phyloP scores from a whole-genome alignment of 345 rosid genomes.

The Cardamine chenopodiifolia region DNA sequence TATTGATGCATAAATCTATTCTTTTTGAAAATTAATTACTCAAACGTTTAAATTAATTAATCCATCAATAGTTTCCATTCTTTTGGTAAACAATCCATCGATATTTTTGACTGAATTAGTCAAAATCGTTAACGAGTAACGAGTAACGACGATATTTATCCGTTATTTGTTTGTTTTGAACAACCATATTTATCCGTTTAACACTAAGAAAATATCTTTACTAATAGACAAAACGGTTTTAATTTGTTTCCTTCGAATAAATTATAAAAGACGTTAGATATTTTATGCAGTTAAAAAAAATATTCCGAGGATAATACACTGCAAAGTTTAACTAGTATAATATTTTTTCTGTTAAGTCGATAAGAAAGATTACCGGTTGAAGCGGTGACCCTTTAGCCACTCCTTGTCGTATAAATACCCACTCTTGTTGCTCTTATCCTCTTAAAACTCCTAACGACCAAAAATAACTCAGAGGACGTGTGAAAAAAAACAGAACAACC shows the following conservation, averaged over 20 bases:
- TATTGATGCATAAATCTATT: neutral
- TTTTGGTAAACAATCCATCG: neutral
- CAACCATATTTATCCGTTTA: constrained; percentile 26
- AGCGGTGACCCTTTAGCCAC: constrained; percentile 36
- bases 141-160: constrained; percentile 32
- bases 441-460: constrained; percentile 12
- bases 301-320: constrained; percentile 9
- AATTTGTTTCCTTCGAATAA: constrained; percentile 2
- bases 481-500: constrained; percentile 4
- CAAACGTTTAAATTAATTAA: constrained; percentile 21
- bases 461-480: neutral
- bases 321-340: constrained; percentile 2
- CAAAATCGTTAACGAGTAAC: constrained; percentile 39
- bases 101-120: constrained; percentile 37
- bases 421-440: constrained; percentile 40
- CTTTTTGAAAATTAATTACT: neutral
- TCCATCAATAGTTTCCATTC: neutral
- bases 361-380: constrained; percentile 34
- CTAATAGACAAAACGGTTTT: constrained; percentile 40
- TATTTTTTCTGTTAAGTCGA: constrained; percentile 14
- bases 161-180: constrained; percentile 17
- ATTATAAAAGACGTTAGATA: neutral
- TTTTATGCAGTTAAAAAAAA: constrained; percentile 7
- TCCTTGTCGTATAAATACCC: constrained; percentile 41
- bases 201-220: constrained; percentile 5